Percentiles rank a stretch among this genome's conserved stretches.
These are phyloP conservation scores for Exophiala spinifera DNA, from an alignment of 2,329 filamentous ascomycete genomes.

Conservation along the genomic window DNA sequence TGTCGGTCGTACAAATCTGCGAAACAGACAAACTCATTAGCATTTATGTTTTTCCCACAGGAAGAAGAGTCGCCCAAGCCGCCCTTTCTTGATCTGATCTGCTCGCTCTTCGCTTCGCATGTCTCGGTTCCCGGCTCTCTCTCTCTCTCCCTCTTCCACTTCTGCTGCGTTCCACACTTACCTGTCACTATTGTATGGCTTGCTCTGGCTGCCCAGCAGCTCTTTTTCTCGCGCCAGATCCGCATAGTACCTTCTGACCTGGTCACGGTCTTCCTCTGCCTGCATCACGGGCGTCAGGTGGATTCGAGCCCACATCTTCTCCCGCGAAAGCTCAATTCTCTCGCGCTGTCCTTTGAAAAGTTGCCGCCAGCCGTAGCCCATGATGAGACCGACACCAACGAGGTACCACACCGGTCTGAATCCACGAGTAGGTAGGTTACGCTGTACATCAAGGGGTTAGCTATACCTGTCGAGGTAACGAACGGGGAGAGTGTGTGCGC, in stretches of 20 bases:
- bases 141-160: no score
- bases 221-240: constrained; percentile 89
- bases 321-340: constrained; percentile 87
- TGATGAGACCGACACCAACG: constrained; percentile 70
- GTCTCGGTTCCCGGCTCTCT: no score
- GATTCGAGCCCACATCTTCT: constrained; percentile 98
- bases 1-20: constrained; percentile 76
- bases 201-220: constrained; percentile 76
- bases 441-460: constrained; percentile 47
- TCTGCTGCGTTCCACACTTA: constrained; percentile 46
- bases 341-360: constrained; percentile 79
- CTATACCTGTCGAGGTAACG: constrained; percentile 6
- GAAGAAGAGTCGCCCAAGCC: not conserved
- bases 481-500: not conserved
- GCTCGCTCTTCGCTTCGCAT: no score
- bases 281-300: constrained; percentile 90
- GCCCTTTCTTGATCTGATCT: no score
- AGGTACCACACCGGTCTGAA: constrained; percentile 82
- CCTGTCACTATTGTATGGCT: constrained; percentile 86
- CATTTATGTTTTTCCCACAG: not conserved
- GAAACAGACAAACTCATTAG: constrained; percentile 1
- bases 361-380: constrained; percentile 89
- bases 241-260: constrained; percentile 80
- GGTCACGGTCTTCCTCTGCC: constrained; percentile 94
- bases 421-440: constrained; percentile 87